Conservation (phyloP, 257 asterid genomes). For the Perilla frutescens region DNA sequence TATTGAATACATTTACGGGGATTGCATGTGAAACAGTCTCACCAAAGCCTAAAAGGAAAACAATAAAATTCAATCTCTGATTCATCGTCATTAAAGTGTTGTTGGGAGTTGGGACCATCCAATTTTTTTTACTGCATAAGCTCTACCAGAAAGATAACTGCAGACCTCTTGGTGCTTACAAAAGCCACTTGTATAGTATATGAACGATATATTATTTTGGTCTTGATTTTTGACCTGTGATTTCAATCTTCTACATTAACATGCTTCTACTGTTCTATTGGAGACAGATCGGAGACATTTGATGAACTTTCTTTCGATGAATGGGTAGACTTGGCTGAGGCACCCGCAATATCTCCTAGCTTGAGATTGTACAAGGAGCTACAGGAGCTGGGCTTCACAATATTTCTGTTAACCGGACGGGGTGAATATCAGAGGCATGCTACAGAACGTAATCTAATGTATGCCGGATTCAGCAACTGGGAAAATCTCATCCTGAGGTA, state of each 20-base stretch:
- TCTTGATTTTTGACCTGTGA: neutral
- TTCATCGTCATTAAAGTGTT: neutral
- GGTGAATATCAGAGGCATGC: slow-evolving; percentile 70
- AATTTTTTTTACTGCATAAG: too few relatives aligned
- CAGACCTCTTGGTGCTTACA: neutral
- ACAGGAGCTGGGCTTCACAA: slow-evolving; percentile 60
- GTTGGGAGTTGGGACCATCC: neutral
- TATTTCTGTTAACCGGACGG: slow-evolving; percentile 79
- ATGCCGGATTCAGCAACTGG: slow-evolving; percentile 77
- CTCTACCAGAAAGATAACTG: neutral
- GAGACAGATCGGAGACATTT: slow-evolving; percentile 61
- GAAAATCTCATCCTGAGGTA: slow-evolving; percentile 86
- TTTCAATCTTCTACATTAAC: neutral
- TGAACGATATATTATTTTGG: neutral
- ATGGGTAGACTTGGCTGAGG: slow-evolving; percentile 77
- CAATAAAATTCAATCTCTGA: neutral
- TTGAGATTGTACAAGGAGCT: slow-evolving; percentile 71
- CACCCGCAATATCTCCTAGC: slow-evolving; percentile 78
- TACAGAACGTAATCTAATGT: slow-evolving; percentile 58
- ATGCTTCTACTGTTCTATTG: slow-evolving; percentile 15
- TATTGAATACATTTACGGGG: too few relatives aligned
- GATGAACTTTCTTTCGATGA: slow-evolving; percentile 59
- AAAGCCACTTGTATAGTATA: too few relatives aligned
- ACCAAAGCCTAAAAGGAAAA: too few relatives aligned
- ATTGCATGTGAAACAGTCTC: too few relatives aligned